Base-by-base conservation (phyloP, 129 eudicot species). In the Tagetes erecta region DNA sequence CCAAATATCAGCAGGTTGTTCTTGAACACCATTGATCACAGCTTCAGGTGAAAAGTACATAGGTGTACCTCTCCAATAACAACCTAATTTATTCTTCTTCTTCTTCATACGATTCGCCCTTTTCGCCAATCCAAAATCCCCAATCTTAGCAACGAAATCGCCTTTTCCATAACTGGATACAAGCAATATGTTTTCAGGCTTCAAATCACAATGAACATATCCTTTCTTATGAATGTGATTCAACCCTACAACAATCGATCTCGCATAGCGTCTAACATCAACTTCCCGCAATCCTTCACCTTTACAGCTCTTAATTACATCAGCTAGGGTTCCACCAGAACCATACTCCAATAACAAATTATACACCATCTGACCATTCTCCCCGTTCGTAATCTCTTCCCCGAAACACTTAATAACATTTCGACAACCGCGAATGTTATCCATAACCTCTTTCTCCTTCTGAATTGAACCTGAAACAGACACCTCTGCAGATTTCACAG, bases 141-240 rank as follows among this genome's bases (percentile, higher is more conserved):
- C 92, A 72, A 90, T 85, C 66, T 90, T 90, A 4, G 89, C 96
- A 82, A 74, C 47, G 45, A 77, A 81, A 41, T 41, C n/a, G 30
- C 76, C 33, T 0, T 67, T 64, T 31, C 63, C 67, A 9, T 37
- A 5, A 78, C 58, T 68, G 34, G 73, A 36, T 11, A 90, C 83
- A 71, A 90, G 93, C 80, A 90, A 60, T 2, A 90, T 36, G 59
- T 90, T 90, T 0, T 85, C 87, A 8, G 91, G 96, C 74, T 90
- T 89, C 72, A 87, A 58, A 83, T 90, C 96, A 56, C 96, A 90
- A 77, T 90, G 96, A 79, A 90, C 96, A 63, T 90, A 90, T 5
- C 93, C 91, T n/a, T 44, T 37, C 0, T 62, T 76, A 63, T 90
- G 96, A 80, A 90, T 77, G 59, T 84, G 81, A 77, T 46, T 39